Base-by-base conservation (phyloP, 192 early-diverging fungal species). In the Backusella tuberculispora region DNA sequence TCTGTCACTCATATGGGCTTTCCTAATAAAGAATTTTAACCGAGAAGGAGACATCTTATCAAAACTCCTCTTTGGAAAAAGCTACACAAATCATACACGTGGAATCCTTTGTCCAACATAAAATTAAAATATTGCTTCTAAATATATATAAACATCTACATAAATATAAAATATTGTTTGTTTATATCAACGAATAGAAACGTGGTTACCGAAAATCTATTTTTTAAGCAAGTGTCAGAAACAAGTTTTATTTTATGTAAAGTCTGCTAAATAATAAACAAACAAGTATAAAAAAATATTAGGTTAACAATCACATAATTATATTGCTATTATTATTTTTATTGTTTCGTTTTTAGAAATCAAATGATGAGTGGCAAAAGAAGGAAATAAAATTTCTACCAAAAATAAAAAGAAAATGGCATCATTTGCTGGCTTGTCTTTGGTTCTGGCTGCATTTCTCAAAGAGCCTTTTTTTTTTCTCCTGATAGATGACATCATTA, bases 1-100 rank as follows among this genome's bases (percentile, higher is more conserved):
- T 48, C 50, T 56, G 50, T 56, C 50, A 56, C 5, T 56, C 50
- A 56, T 56, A 56, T 56, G 50, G 50, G 24, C 50, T 56, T 56
- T 56, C 50, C 50, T 56, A 56, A 56, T 56, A 56, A 56, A 56
- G 50, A 56, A 56, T 56, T 56, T 56, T n/a, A 60, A 60, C 53
- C 53, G 53, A 60, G 53, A 60, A 1, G 53, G 53, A 26, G 53
- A 24, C 8, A 24, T 21, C 53, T 60, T 60, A 60, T 60, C 53
- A 8, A 60, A 34, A 60, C 53, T 60, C 53, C 53, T 60, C 53
- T 60, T 60, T 60, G 53, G 26, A 60, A 26, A 60, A 60, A 60
- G 53, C 53, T 60, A 60, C 53, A 60, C 53, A 60, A 60, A 60
- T 60, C 10, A 19, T 60, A 60, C 53, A 60, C 53, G 53, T 60